phyloP scores from a whole-genome alignment of 2,329 filamentous ascomycete genomes.

The Xylaria sp. region DNA sequence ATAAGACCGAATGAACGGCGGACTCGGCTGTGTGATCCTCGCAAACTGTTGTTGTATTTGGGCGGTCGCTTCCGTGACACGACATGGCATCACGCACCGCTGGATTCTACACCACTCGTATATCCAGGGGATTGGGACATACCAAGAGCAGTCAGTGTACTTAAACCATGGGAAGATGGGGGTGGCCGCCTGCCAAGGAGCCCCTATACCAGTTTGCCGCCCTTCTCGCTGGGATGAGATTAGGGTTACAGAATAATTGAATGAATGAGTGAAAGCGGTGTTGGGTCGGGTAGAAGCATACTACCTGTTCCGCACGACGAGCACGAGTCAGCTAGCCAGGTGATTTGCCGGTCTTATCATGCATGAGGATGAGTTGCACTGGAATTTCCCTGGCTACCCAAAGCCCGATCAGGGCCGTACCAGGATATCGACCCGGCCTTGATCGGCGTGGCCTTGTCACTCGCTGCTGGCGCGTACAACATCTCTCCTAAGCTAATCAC shows the following conservation, averaged over 20 bases:
- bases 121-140: constrained; percentile 34
- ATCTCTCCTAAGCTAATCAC: constrained; percentile 25
- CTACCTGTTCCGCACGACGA: constrained; percentile 36
- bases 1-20: constrained; percentile 20
- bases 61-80: constrained; percentile 32
- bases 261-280: constrained; percentile 15
- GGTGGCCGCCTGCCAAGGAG: neutral
- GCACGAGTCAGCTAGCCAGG: constrained; percentile 38
- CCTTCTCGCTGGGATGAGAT: constrained; percentile 20
- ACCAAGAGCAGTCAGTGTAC: constrained; percentile 13
- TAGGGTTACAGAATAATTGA: constrained; percentile 31
- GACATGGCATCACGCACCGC: constrained; percentile 26
- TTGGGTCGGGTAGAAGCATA: constrained; percentile 44
- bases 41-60: constrained; percentile 39
- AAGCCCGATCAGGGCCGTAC: constrained; percentile 37
- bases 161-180: constrained; percentile 8
- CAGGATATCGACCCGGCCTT: constrained; percentile 22
- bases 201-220: constrained; percentile 9
- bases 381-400: constrained; percentile 13
- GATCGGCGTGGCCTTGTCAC: constrained; percentile 28
- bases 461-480: constrained; percentile 13
- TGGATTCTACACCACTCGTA: constrained; percentile 13
- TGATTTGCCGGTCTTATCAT: constrained; percentile 32
- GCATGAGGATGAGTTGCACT: constrained; percentile 27
- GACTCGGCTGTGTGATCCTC: constrained; percentile 29